phyloP scores from a whole-genome alignment of 306 rosid species.

The Biancaea sappan region DNA sequence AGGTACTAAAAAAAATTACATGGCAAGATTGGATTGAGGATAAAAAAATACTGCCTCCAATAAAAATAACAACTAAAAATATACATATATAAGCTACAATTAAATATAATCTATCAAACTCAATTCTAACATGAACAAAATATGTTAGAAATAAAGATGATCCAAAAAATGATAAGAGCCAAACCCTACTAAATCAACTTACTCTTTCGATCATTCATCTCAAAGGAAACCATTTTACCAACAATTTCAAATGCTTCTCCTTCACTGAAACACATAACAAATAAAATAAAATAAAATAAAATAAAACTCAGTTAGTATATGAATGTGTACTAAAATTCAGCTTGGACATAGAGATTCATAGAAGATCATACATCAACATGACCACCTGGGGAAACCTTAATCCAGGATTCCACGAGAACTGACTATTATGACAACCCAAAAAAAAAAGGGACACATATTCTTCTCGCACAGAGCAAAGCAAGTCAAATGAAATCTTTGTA shows the following conservation, averaged over 20 bases:
- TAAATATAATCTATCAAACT: too few relatives aligned
- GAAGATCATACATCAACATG: neutral
- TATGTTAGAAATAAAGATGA: too few relatives aligned
- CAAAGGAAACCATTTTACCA: conserved; percentile 82
- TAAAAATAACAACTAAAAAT: neutral
- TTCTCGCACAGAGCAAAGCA: conserved; percentile 7
- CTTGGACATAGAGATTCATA: neutral
- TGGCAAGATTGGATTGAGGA: neutral
- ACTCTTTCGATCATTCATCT: conserved; percentile 99
- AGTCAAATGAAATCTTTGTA: neutral
- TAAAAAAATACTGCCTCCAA: neutral
- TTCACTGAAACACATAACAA: conserved; percentile 47
- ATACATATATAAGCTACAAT: too few relatives aligned
- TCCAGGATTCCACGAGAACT: neutral
- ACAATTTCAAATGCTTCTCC: conserved; percentile 34
- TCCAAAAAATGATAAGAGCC: too few relatives aligned
- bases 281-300: too few relatives aligned
- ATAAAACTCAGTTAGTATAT: conserved; percentile 23
- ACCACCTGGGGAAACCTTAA: neutral
- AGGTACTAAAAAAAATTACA: neutral
- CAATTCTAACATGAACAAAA: too few relatives aligned
- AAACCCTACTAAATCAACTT: conserved; percentile 37
- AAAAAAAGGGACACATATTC: neutral
- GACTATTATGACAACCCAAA: neutral
- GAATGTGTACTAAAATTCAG: conserved; percentile 15